Evolutionary conservation across 805 yeast genomes (phyloP), one percentile per base, ranked within the genome.

Genomic region (Saccharomycopsis selenospora): DNA sequence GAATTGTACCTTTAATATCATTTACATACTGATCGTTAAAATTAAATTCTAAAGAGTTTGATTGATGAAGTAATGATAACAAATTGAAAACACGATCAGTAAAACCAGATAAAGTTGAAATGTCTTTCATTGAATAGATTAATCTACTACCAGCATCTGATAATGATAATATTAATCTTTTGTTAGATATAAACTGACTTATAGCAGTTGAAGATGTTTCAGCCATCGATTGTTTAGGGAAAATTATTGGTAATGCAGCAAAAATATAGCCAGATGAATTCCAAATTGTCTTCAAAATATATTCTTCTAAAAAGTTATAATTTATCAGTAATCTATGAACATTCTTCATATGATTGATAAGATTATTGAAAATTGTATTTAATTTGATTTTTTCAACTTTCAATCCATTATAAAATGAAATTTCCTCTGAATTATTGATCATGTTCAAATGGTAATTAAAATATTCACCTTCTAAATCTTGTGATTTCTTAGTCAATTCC

Each of bases 141-240:
- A 90, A 74, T 56, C 96, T 73, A 11, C 95, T 84, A 3, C 97
- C 97, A 0, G 98, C 96, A 67, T 90, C 98, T 3, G 96, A 95
- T 61, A 90, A 73, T 3, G 93, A 83, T 55, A 90, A 73, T 85
- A 90, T 82, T 55, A 90, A 72, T 59, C 98, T 75, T 67, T 90
- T 90, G 70, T 90, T 90, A 47, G 87, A 89, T 58, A 90, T 82
- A 57, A 89, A 90, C 56, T 85, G 88, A 58, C 87, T 82, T 87
- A 90, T 87, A 59, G 80, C 82, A 38, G 17, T 28, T 30, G 33
- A 40, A 27, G 10, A 55, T 52, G 27, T 49, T 51, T 24, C 52
- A 57, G 14, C 61, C 59, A 42, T 57, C 62, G 52, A 73, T 55
- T 3, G 72, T 63, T 50, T 47, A 17, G 81, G 82, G 49, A 87